A percentile compares a stretch with the other conserved stretches of the same genome.
These are phyloP conservation scores for Candida sakaeoensis DNA, from an alignment of 805 yeast genomes.

Conservation along the genomic window DNA sequence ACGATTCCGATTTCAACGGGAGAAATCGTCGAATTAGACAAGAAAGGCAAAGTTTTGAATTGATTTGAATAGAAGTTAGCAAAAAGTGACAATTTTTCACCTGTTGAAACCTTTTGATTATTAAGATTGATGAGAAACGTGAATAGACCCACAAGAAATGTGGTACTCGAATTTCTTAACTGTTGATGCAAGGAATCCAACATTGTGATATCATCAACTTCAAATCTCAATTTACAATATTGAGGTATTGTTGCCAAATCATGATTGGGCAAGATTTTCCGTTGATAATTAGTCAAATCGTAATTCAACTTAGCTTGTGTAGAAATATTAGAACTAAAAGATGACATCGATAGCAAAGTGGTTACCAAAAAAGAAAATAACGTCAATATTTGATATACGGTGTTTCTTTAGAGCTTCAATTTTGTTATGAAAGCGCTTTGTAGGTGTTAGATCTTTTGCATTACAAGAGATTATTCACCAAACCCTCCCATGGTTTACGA, in stretches of 20 bases:
- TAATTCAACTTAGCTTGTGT: neutral
- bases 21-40: too few species aligned
- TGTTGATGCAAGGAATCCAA: neutral
- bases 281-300: neutral
- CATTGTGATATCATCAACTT: neutral
- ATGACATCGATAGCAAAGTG: neutral
- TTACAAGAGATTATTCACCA: too few species aligned
- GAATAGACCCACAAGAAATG: neutral
- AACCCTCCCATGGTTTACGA: too few species aligned
- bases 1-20: neutral
- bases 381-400: too few species aligned
- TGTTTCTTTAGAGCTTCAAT: too few species aligned
- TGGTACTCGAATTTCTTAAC: neutral
- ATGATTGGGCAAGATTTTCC: constrained; percentile 5
- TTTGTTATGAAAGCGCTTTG: too few species aligned
- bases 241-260: neutral
- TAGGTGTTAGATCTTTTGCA: too few species aligned
- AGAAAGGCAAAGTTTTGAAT: constrained; percentile 1
- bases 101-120: constrained; percentile 1
- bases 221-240: constrained; percentile 4
- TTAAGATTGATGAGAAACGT: constrained; percentile 5
- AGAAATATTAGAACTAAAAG: neutral
- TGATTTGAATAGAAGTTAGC: neutral
- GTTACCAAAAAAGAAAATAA: neutral
- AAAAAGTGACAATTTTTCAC: neutral